phyloP scores from a whole-genome alignment of 225 moss, liverwort and hornwort species.

The Asterella californica region DNA sequence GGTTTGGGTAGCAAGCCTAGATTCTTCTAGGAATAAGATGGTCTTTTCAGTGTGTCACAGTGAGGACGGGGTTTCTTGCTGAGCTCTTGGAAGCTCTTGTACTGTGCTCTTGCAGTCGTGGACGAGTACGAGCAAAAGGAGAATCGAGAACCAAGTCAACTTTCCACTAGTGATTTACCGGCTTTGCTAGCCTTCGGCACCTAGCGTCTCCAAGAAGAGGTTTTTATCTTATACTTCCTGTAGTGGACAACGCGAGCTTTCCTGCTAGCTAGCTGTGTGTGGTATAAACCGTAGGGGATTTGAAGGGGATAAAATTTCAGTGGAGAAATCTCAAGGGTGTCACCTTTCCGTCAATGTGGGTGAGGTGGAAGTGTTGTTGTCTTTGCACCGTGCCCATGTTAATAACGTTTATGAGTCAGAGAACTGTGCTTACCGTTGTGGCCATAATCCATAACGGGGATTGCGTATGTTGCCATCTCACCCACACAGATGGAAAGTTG shows the following conservation, averaged over 20 bases:
- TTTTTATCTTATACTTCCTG: slow-evolving; percentile 15
- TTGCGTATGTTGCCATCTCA: no score
- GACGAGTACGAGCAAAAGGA: slow-evolving; percentile 80
- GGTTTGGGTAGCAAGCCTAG: not conserved
- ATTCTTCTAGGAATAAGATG: no score
- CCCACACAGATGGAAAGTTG: no score
- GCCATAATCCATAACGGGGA: no score
- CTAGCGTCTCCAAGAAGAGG: slow-evolving; percentile 63
- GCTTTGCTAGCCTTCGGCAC: slow-evolving; percentile 60
- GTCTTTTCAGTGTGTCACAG: not conserved
- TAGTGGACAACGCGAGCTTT: not conserved
- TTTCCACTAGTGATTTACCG: slow-evolving; percentile 54
- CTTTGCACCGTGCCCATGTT: no score
- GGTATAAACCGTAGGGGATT: not conserved
- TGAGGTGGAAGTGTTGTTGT: not conserved
- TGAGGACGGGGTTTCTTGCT: not conserved
- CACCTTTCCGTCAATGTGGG: not conserved
- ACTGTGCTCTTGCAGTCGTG: slow-evolving; percentile 51
- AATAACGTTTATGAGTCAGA: no score
- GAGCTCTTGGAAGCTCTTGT: no score
- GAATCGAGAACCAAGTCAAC: slow-evolving; percentile 56
- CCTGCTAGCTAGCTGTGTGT: not conserved
- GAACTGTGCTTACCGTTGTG: no score
- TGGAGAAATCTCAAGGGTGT: not conserved
- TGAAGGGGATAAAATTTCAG: no score